Evolutionary conservation across 1,284 basidiomycete species (phyloP), one percentile per base, ranked within the genome.

Genomic region (Wallemia mellicola): DNA sequence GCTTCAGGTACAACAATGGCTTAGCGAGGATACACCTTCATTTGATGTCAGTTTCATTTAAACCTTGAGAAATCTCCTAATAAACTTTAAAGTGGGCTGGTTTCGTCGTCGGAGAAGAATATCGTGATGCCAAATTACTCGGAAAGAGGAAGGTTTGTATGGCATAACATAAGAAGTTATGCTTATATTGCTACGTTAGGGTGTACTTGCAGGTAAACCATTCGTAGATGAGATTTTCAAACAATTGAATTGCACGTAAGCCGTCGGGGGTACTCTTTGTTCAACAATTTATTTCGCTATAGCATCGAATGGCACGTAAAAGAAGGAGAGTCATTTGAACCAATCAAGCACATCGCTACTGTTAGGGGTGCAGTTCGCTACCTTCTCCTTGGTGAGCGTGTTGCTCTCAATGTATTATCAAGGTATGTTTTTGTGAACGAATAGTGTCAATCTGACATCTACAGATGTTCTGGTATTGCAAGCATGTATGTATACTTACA

Each of bases 181-280:
- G 30, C 30, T 32, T 9, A 32, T n/a, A 48, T 30, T 17, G 1
- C 1, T 9, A 14, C 2, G 28, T 7, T 61, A 75, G 71, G 89
- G 88, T 17, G 81, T 96, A 25, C 76, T 99, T 2, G 92, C 94
- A 1, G 92, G 92, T 57, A 83, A 82, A 5, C 94, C 94, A 0
- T 99, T 99, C 73, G 87, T 96, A 65, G 81, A 86, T 54, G 88
- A 96, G 70, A 79, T 98, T 57, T 98, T 98, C 70, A 71, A 74
- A 57, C 86, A 89, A 67, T 77, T 95, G 26, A 86, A 78, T 33
- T 98, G 92, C 80, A 73, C 77, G 87, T 91, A 70, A 69, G 86
- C 78, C 48, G 59, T 58, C 27, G 55, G 32, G 30, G 55, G 24
- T 24, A 15, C 55, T 22, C 9, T 7, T 48, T 57, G 24, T 26